phyloP scores from a whole-genome alignment of 2,329 filamentous ascomycete genomes.

The Paraphoma chrysanthemicola region DNA sequence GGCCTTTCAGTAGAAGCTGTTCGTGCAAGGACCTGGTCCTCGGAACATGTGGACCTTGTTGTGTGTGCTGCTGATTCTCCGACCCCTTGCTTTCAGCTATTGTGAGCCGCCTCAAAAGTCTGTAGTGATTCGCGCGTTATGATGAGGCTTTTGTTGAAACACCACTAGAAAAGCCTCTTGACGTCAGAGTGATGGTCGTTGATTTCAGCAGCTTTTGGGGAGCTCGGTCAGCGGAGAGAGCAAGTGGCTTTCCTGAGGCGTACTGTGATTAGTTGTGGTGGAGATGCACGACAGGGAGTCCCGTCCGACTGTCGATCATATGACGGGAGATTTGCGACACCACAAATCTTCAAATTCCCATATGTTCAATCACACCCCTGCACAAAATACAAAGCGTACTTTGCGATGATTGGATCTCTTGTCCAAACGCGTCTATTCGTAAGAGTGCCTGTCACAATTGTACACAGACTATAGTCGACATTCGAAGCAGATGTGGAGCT shows the following conservation, averaged over 20 bases:
- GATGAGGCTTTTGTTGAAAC: neutral
- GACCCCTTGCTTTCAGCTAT: neutral
- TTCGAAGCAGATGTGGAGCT: no score
- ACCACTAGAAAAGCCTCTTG: constrained; percentile 2
- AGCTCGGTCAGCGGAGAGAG: neutral
- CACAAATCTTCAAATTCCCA: neutral
- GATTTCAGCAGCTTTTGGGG: neutral
- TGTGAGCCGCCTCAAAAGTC: neutral
- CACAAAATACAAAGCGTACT: no score
- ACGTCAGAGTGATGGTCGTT: constrained; percentile 1
- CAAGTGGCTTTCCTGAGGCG: neutral
- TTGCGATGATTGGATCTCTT: no score
- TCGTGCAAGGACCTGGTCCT: neutral
- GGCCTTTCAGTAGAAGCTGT: neutral
- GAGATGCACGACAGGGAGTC: neutral
- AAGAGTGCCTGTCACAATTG: no score
- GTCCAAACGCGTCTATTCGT: no score
- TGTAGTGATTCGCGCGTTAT: neutral
- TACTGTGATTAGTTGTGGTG: neutral
- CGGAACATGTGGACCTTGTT: neutral
- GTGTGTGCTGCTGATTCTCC: neutral
- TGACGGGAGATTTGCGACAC: neutral
- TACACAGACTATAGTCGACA: no score
- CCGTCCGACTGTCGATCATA: neutral
- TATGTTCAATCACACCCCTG: no score